Base-by-base conservation (phyloP, 345 rosid genomes). In the Ceriops zippeliana region DNA sequence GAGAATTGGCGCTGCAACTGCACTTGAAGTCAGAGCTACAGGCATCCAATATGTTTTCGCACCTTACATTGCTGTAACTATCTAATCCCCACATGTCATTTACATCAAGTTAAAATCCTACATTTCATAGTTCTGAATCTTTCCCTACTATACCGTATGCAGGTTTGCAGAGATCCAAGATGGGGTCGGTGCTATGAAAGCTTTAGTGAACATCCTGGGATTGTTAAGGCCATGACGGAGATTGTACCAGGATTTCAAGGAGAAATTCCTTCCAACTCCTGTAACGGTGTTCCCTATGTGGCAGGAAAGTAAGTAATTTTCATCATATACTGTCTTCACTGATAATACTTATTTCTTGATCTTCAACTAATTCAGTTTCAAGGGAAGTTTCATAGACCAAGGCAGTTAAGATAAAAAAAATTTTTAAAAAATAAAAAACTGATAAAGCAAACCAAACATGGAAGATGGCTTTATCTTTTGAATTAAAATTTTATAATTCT, bases 111-210 rank as follows among this genome's bases (percentile, higher is more conserved):
- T 63, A 42, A 51, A 68, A 38, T 22, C 59, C 49, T 20, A n/a
- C 60, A 52, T 9, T 0, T n/a, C n/a, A 5, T 35, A 63, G 42
- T 37, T 27, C 31, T 42, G 28, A 63, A 22, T 5, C 16, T 28
- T 51, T 20, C 56, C 35, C 15, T 21, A 30, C 38, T 11, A 61
- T 9, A 11, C 42, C 2, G 2, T 49, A 6, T 62, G 63, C 83
- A 95, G 97, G 99, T 95, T 30, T 95, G 97, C 64, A 84, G 98
- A 80, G 98, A 95, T 81, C 98, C 97, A 9, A 85, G 97, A 75
- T 95, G 97, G 99, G 96, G 99, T 58, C 76, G 97, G 47, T 95
- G 99, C 79, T 95, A 87, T 4, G 97, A 95, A 78, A 95, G 99
- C 79, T 95, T 85, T 72, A 90, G 96, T 52, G 97, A 91, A 81